phyloP scores from a whole-genome alignment of 129 eudicot genomes.

The Ambrosia artemisiifolia region DNA sequence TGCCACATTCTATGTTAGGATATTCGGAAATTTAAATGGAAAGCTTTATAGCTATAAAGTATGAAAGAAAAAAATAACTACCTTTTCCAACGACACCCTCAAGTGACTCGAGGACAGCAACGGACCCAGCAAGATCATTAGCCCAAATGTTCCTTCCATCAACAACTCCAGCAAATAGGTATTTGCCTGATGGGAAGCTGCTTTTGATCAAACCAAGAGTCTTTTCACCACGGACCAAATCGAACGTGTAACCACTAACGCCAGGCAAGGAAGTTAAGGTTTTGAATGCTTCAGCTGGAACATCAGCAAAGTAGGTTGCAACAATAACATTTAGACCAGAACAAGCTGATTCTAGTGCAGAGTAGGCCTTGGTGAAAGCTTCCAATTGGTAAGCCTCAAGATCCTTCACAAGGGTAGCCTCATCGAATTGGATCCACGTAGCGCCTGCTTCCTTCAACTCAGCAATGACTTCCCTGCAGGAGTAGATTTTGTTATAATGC shows the following conservation, averaged over 20 bases:
- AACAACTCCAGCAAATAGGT: not conserved
- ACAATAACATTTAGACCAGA: conserved; percentile 63
- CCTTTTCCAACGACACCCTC: not conserved
- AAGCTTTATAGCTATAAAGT: not conserved
- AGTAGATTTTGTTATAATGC: conserved; percentile 1
- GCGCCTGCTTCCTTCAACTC: conserved; percentile 79
- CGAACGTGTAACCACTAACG: conserved; percentile 69
- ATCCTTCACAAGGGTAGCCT: conserved; percentile 67
- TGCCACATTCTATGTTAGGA: not conserved
- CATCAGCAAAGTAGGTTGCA: conserved; percentile 72
- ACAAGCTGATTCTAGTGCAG: conserved; percentile 49
- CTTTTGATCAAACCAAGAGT: not conserved
- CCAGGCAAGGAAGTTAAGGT: conserved; percentile 53
- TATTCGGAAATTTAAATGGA: not conserved
- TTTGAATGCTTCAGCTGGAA: conserved; percentile 60
- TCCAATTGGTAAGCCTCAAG: conserved; percentile 61
- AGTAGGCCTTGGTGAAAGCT: conserved; percentile 65
- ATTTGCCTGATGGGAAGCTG: not conserved
- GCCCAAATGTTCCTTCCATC: not conserved
- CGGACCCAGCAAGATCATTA: not conserved
- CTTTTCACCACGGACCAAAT: conserved; percentile 56
- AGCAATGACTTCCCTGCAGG: conserved; percentile 62
- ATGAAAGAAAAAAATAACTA: not conserved
- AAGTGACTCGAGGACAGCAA: not conserved
- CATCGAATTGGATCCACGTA: conserved; percentile 70